These are phyloP conservation scores for Scleroderma bovista DNA, from an alignment of 768 basidiomycete species.

Conservation along the genomic window DNA sequence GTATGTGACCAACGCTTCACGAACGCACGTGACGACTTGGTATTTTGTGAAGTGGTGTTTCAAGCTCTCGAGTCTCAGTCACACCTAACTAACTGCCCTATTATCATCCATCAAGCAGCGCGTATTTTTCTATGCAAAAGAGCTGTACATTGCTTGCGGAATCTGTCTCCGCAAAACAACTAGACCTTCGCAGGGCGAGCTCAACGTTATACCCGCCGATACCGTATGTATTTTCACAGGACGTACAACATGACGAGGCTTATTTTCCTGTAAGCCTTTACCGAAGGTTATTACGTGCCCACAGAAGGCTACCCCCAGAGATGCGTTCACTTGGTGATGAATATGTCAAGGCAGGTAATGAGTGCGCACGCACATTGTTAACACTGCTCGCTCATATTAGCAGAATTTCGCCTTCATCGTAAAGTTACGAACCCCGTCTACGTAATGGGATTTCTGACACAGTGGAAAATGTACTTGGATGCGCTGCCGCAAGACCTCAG, in stretches of 20 bases:
- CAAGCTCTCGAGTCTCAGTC: too few relatives aligned
- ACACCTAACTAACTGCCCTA: too few relatives aligned
- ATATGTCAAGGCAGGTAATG: conserved; percentile 74
- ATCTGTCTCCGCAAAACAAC: conserved; percentile 42
- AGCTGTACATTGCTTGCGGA: conserved; percentile 21
- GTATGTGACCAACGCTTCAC: too few relatives aligned
- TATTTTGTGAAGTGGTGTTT: too few relatives aligned
- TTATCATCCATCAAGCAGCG: neutral
- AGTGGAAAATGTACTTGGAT: conserved; percentile 94
- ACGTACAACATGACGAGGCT: neutral
- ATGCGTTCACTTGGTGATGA: conserved; percentile 83
- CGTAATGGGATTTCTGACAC: conserved; percentile 90
- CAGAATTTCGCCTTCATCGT: conserved; percentile 85
- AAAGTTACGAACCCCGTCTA: conserved; percentile 79
- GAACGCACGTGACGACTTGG: too few relatives aligned
- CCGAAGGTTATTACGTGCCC: conserved; percentile 74
- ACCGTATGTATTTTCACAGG: conserved; percentile 47
- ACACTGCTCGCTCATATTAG: conserved; percentile 1
- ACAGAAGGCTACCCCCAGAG: conserved; percentile 64
- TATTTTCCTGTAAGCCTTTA: conserved; percentile 51
- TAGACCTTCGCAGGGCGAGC: conserved; percentile 59
- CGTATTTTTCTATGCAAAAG: conserved; percentile 12
- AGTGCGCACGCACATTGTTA: neutral
- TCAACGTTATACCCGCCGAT: conserved; percentile 74
- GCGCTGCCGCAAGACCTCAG: conserved; percentile 43